Evolutionary conservation across 257 asterid genomes (phyloP).

Genomic region (Capsicum baccatum): DNA sequence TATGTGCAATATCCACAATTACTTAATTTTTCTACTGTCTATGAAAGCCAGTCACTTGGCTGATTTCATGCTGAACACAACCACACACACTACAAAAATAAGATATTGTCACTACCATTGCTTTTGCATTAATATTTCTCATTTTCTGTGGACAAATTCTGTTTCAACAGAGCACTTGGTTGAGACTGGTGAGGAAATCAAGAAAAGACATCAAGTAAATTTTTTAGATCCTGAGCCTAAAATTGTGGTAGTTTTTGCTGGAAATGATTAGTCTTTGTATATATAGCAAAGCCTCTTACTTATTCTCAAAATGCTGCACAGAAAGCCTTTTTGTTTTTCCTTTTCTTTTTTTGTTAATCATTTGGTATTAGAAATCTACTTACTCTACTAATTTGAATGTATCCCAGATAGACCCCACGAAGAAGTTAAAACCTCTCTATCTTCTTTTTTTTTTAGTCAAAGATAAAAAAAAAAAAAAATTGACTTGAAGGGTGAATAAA

Average conservation of each 20-base stretch:
- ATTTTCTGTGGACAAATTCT: slow-evolving; percentile 1
- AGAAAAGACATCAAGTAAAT: neutral
- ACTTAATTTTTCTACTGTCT: neutral
- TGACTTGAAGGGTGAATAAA: too few species aligned
- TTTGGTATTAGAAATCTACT: neutral
- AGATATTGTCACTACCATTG: neutral
- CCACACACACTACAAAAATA: neutral
- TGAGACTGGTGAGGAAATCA: slow-evolving; percentile 15
- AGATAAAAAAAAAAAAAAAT: too few species aligned
- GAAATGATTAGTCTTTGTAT: slow-evolving; percentile 31
- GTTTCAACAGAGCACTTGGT: slow-evolving; percentile 6
- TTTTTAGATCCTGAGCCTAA: slow-evolving; percentile 23
- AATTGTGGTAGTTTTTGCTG: slow-evolving; percentile 34
- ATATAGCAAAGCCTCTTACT: slow-evolving; percentile 34
- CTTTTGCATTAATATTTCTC: slow-evolving; percentile 29
- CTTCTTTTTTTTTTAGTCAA: too few species aligned
- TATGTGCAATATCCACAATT: neutral
- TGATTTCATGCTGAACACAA: neutral
- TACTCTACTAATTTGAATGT: neutral
- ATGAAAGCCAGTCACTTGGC: neutral
- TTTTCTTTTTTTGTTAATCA: neutral
- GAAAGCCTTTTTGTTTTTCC: neutral
- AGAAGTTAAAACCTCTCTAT: too few species aligned
- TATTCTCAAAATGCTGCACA: slow-evolving; percentile 19
- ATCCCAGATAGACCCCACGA: neutral